phyloP scores from a whole-genome alignment of 164 flowering plant genomes.

The Dillenia suffruticosa region DNA sequence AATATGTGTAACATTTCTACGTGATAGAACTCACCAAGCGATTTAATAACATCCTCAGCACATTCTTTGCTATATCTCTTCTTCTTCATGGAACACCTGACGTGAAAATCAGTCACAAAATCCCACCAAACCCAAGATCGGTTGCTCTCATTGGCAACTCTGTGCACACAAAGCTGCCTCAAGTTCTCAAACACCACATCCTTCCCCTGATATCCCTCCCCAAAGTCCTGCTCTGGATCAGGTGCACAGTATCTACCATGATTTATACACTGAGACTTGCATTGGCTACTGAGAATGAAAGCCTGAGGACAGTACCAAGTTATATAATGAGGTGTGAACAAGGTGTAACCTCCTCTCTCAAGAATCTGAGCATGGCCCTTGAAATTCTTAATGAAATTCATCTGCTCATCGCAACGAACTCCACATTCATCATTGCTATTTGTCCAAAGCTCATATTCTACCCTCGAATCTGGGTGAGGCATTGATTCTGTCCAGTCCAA shows the following conservation, averaged over 20 bases:
- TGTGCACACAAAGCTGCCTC: conserved; percentile 84
- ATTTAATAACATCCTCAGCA: conserved; percentile 69
- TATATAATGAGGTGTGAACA: conserved; percentile 86
- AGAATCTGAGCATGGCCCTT: conserved; percentile 91
- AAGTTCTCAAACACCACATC: conserved; percentile 84
- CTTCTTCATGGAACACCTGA: conserved; percentile 88
- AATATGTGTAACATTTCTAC: not conserved
- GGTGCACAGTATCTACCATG: conserved; percentile 91
- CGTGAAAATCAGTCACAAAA: conserved; percentile 82
- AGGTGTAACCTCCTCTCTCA: conserved; percentile 67
- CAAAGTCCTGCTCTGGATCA: conserved; percentile 84
- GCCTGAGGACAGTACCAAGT: conserved; percentile 90
- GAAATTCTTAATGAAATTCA: conserved; percentile 67
- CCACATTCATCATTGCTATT: conserved; percentile 97
- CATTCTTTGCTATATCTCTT: conserved; percentile 71
- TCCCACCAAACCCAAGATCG: conserved; percentile 99
- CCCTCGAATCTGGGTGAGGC: conserved; percentile 88
- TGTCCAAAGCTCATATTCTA: conserved; percentile 93
- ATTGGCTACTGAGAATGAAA: conserved; percentile 56
- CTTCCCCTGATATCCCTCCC: conserved; percentile 75
- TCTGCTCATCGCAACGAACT: conserved; percentile 69
- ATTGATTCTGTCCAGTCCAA: conserved; percentile 87
- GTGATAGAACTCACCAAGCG: conserved; percentile 53
- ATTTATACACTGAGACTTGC: conserved; percentile 93
- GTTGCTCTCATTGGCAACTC: conserved; percentile 68